Conservation (phyloP, 2,329 filamentous ascomycete genomes). For the Emmonsia crescens region DNA sequence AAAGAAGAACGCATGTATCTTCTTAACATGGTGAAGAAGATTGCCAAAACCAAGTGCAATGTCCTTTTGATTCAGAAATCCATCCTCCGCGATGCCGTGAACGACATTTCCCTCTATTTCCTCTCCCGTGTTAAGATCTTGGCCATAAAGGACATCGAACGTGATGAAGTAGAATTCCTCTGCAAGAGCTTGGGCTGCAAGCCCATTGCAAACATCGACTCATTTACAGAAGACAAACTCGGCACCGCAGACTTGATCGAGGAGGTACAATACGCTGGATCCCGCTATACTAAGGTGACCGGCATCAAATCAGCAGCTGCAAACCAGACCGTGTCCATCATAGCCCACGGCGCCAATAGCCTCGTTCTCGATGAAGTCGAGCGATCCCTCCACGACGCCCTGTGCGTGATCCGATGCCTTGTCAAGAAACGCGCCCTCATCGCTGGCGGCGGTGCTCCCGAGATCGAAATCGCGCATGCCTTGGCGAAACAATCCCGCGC, state of each 20-base stretch:
- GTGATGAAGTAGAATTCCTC: slow-evolving; percentile 97
- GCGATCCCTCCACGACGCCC: slow-evolving; percentile 89
- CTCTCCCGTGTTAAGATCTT: slow-evolving; percentile 93
- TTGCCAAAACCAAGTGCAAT: slow-evolving; percentile 99
- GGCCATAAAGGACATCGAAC: slow-evolving; percentile 93
- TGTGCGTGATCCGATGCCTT: slow-evolving; percentile 91
- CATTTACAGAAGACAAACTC: slow-evolving; percentile 96
- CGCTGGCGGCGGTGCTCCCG: slow-evolving; percentile 87
- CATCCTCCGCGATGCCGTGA: slow-evolving; percentile 92
- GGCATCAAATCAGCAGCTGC: slow-evolving; percentile 66
- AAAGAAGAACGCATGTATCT: slow-evolving; percentile 98
- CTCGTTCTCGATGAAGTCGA: slow-evolving; percentile 96
- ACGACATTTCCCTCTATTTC: slow-evolving; percentile 95
- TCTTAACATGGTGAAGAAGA: slow-evolving; percentile 99
- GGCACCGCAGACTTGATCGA: slow-evolving; percentile 88
- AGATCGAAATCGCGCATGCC: slow-evolving; percentile 88
- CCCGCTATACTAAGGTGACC: slow-evolving; percentile 88
- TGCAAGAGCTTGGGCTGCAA: slow-evolving; percentile 99
- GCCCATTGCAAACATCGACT: slow-evolving; percentile 95
- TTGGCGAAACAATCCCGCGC: slow-evolving; percentile 72
- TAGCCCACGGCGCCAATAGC: slow-evolving; percentile 86
- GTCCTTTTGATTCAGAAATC: slow-evolving; percentile 98
- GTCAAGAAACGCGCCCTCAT: slow-evolving; percentile 99
- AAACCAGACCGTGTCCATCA: slow-evolving; percentile 80
- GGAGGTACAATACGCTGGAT: slow-evolving; percentile 76